phyloP scores from a whole-genome alignment of 2,329 filamentous ascomycete species.

The Ophiostoma populinum region DNA sequence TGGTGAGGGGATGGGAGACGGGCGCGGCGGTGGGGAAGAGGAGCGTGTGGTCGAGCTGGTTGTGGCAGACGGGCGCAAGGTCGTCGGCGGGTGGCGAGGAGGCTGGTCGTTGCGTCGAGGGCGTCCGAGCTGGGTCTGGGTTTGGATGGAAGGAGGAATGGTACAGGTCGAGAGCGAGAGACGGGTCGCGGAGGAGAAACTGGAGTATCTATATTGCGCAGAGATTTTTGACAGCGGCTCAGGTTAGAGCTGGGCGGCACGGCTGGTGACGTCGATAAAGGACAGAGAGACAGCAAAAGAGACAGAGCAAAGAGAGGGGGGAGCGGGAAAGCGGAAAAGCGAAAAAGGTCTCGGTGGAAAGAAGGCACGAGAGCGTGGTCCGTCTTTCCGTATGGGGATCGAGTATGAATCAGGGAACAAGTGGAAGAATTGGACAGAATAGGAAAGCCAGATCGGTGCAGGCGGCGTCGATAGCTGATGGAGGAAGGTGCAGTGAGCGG shows the following conservation, averaged over 20 bases:
- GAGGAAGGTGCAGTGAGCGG: too few relatives aligned
- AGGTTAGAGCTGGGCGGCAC: too few relatives aligned
- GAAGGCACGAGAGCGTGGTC: too few relatives aligned
- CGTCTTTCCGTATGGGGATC: too few relatives aligned
- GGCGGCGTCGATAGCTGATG: too few relatives aligned
- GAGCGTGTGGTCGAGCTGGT: conserved; percentile 37
- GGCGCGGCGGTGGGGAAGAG: conserved; percentile 37
- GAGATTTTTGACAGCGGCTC: background rate
- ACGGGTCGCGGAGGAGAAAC: conserved; percentile 32
- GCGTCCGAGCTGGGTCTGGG: too few relatives aligned
- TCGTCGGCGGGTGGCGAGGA: conserved; percentile 26
- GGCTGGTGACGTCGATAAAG: conserved; percentile 5
- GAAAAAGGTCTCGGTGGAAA: background rate
- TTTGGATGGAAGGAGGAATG: conserved; percentile 16
- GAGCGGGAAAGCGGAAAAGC: background rate
- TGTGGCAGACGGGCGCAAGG: conserved; percentile 32
- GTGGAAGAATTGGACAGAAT: too few relatives aligned
- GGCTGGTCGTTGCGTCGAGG: conserved; percentile 17
- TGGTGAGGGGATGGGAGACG: conserved; percentile 37
- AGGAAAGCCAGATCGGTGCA: too few relatives aligned
- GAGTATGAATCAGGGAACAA: too few relatives aligned
- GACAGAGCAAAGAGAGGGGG: background rate
- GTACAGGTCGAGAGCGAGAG: conserved; percentile 24
- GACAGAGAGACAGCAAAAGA: background rate
- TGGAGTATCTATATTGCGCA: conserved; percentile 17